phyloP scores from a whole-genome alignment of 306 rosid genomes.

The Quercus dentata region DNA sequence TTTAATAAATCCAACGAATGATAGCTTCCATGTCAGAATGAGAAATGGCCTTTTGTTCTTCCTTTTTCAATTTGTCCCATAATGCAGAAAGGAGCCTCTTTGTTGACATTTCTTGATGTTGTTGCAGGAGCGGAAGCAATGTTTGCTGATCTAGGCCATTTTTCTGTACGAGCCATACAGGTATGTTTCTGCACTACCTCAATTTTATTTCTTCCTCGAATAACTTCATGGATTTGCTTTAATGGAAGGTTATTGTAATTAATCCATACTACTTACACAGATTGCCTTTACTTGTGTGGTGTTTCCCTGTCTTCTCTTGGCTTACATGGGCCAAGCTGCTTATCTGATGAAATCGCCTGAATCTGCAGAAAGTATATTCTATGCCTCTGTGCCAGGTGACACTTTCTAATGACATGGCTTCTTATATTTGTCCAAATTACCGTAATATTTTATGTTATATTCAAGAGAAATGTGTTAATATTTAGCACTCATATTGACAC shows the following conservation, averaged over 20 bases:
- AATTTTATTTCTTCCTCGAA: slow-evolving; percentile 11
- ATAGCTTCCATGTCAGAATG: slow-evolving; percentile 2
- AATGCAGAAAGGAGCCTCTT: background rate
- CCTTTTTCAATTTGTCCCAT: background rate
- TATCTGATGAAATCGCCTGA: slow-evolving; percentile 57
- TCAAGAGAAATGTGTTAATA: slow-evolving; percentile 5
- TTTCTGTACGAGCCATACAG: slow-evolving; percentile 84
- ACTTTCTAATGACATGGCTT: slow-evolving; percentile 18
- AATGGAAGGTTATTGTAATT: background rate
- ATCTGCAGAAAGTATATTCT: slow-evolving; percentile 57
- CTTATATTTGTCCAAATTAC: slow-evolving; percentile 4
- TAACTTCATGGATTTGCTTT: slow-evolving; percentile 5
- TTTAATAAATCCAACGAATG: background rate
- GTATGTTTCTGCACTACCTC: slow-evolving; percentile 29
- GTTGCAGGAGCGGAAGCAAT: slow-evolving; percentile 90
- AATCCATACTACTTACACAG: slow-evolving; percentile 36
- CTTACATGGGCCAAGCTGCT: slow-evolving; percentile 98
- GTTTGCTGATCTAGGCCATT: slow-evolving; percentile 99
- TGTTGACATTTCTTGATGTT: slow-evolving; percentile 1
- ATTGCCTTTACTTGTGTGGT: slow-evolving; percentile 86
- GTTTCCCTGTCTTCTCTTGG: slow-evolving; percentile 91
- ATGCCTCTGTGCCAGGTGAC: slow-evolving; percentile 88
- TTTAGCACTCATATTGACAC: slow-evolving; percentile 8
- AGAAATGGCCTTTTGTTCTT: background rate
- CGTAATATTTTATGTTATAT: slow-evolving; percentile 3